Evolutionary conservation across 2,329 filamentous ascomycete species (phyloP).

Genomic region (Myriangium duriaei): DNA sequence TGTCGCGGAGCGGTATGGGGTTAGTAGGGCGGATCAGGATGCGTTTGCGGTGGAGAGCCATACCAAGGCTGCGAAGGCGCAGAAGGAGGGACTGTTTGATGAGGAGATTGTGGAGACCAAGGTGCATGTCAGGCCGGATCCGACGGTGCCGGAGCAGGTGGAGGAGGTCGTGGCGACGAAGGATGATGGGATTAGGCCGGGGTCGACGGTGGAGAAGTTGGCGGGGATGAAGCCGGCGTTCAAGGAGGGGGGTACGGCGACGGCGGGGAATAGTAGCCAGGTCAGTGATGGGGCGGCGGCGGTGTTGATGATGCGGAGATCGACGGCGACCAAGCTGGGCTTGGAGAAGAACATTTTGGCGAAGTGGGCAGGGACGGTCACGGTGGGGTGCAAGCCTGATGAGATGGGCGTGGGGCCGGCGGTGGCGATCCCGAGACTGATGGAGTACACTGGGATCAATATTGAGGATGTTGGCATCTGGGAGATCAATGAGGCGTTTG

Average conservation of each 20-base stretch:
- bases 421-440: conserved; percentile 69
- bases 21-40: conserved; percentile 67
- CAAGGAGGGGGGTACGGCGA: conserved; percentile 58
- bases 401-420: conserved; percentile 93
- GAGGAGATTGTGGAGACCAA: conserved; percentile 68
- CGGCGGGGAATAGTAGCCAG: conserved; percentile 76
- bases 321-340: conserved; percentile 61
- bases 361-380: conserved; percentile 66
- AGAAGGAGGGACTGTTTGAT: conserved; percentile 57
- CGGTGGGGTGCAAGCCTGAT: conserved; percentile 69
- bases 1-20: conserved; percentile 63
- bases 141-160: conserved; percentile 37
- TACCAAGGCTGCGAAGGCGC: conserved; percentile 57
- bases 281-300: conserved; percentile 82
- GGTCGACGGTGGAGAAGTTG: conserved; percentile 56
- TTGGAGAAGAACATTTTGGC: conserved; percentile 59
- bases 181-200: conserved; percentile 72
- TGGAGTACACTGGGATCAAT: conserved; percentile 54
- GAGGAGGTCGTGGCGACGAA: conserved; percentile 54
- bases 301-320: conserved; percentile 71
- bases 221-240: conserved; percentile 78
- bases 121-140: conserved; percentile 54
- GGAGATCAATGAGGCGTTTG: conserved; percentile 85
- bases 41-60: conserved; percentile 68
- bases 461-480: conserved; percentile 65